Evolutionary conservation across 768 basidiomycete genomes (phyloP).

Genomic region (Rhodosporidiobolus odoratus): DNA sequence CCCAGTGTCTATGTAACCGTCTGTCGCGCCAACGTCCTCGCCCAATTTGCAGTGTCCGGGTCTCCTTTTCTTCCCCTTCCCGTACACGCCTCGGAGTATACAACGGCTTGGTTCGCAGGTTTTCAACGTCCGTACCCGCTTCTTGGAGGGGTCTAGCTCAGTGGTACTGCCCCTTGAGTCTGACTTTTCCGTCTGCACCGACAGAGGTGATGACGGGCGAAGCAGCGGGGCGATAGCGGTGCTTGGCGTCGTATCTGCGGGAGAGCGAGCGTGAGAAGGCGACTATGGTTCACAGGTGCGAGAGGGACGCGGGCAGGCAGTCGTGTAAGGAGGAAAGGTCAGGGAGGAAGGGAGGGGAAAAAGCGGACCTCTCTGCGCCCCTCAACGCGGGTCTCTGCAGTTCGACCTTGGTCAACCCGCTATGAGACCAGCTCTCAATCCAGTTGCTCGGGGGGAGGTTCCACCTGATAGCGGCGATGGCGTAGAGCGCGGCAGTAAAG

Average conservation of each 20-base stretch:
- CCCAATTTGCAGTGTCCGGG: too few species aligned
- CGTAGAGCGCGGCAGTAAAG: constrained; percentile 19
- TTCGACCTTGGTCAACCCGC: constrained; percentile 1
- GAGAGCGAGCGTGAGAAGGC: background rate
- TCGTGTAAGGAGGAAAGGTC: too few species aligned
- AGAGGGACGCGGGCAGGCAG: background rate
- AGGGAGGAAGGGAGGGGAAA: background rate
- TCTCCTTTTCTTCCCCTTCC: too few species aligned
- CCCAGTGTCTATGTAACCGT: too few species aligned
- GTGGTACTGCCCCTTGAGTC: constrained; percentile 29
- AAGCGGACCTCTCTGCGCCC: constrained; percentile 19
- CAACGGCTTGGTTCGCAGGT: too few species aligned
- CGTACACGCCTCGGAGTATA: too few species aligned
- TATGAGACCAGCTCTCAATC: background rate
- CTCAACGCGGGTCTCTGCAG: constrained; percentile 19
- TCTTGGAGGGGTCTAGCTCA: background rate
- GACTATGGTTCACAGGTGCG: too few species aligned
- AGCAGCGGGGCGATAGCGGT: constrained; percentile 37
- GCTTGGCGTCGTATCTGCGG: constrained; percentile 34
- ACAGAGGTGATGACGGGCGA: constrained; percentile 30
- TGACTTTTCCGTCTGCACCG: constrained; percentile 29
- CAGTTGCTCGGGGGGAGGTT: constrained; percentile 26
- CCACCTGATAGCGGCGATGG: constrained; percentile 13
- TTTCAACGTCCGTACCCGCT: background rate
- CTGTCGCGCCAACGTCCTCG: too few species aligned